Evolutionary conservation across 1,284 basidiomycete genomes (phyloP), one percentile per base, ranked within the genome.

Genomic region (Ceratobasidium sp.): DNA sequence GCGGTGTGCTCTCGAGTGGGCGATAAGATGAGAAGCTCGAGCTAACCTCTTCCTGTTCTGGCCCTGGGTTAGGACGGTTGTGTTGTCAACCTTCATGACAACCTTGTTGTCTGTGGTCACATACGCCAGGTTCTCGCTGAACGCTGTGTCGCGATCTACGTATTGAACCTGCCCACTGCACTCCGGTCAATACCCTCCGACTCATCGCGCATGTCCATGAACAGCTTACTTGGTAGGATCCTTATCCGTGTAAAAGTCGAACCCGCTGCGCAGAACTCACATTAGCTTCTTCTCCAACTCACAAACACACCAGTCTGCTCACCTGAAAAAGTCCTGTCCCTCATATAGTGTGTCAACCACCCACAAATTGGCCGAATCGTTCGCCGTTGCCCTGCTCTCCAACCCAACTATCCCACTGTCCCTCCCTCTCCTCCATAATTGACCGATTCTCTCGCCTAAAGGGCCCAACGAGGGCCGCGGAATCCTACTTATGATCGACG

Each of bases 161-260:
- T 89, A 93, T 59, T 86, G 84, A 51, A 92, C 91, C 47, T 82
- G 81, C 27, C 91, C 92, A 73, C 87, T 81, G 0, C 47, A 9
- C 44, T n/a, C 31, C 19, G 33, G 33, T 62, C 27, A 73, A 48
- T 15, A 44, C 33, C 19, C 8, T 17, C 22, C 27, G 27, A 44
- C 19, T 36, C 33, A 27, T 27, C 22, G 17, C n/a, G n/a, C 31
- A 29, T n/a, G 27, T 3, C n/a, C 31, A 29, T 22, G 14, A 22
- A 36, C 19, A 36, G 17, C 71, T 63, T 48, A 73, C 71, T 73
- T 73, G 57, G 71, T 73, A 11, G 71, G 71, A 15, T 73, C 71
- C n/a, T 45, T 63, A n/a, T 63, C 57, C 5, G 57, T 63, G 50
- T 63, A 73, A 29, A 73, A 73, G 29, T 73, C 71, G 27, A 73